Base-by-base conservation (phyloP, 345 rosid species). In the Combretum micranthum region DNA sequence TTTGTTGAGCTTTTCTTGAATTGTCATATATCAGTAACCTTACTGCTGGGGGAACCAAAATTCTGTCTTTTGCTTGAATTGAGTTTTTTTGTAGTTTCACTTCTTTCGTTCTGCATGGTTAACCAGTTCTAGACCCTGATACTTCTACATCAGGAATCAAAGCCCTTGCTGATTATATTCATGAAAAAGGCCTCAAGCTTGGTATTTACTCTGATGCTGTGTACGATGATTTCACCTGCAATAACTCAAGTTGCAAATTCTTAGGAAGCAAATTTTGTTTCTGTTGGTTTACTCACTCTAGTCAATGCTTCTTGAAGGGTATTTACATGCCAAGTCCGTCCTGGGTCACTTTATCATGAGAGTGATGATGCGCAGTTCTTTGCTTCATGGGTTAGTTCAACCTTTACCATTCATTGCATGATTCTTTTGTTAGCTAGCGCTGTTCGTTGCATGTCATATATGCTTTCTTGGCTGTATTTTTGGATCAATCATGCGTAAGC, bases 121-220 rank as follows among this genome's bases (percentile, higher is more conserved):
- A 85, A 61, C 55, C 89, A 71, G 81, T 82, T 50, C 82, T 94
- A 42, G 96, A 86, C 76, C 76, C 86, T 4, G 72, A 85, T 61
- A 67, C 87, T 23, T 93, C 89, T 65, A 89, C 97, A 50, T 93
- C 91, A 4, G 97, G 99, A 73, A 82, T 93, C 54, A 86, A 85
- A 77, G 65, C 80, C 69, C 83, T 93, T 60, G 86, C 94, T 63
- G 91, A 93, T 77, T 85, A 89, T 67, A 48, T 89, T 60, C 99
- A 93, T 56, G 77, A 60, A 47, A 80, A 77, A 69, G 96, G 89
- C 71, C 94, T 93, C 53, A 93, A 87, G 81, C 99, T 93, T 65
- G 99, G 99, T 64, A 85, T 93, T 60, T 93, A 93, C 73, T 89
- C 97, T 18, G 97, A 89, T 83, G 99, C 99, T 51, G 99, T 97